Percentiles rank a stretch among this genome's conserved stretches.
Evolutionary conservation across 164 flowering plant genomes (phyloP).

Genomic region (Magnolia changhungtana): DNA sequence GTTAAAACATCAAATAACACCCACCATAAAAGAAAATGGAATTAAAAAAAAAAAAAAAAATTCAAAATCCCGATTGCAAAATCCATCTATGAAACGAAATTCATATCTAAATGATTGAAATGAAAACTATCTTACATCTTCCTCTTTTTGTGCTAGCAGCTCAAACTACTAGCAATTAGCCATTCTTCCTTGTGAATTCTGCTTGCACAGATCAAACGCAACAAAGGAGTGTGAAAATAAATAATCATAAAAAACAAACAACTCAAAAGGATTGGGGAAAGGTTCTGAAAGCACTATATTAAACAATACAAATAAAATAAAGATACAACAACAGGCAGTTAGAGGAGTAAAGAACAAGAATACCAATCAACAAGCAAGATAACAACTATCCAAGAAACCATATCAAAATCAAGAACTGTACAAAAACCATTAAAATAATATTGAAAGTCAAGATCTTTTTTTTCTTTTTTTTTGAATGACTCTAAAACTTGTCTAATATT

Average conservation of each 20-base stretch:
- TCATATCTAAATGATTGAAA: background rate
- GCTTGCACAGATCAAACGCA: conserved; percentile 2
- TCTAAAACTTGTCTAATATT: background rate
- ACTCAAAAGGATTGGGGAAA: background rate
- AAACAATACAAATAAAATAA: background rate
- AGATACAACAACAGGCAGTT: conserved; percentile 3
- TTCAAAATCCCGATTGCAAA: background rate
- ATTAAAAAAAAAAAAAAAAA: background rate
- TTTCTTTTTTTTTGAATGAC: background rate
- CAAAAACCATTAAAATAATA: background rate
- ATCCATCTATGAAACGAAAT: background rate
- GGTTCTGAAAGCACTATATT: background rate
- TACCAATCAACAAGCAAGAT: background rate
- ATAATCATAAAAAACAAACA: background rate
- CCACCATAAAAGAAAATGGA: too few species aligned
- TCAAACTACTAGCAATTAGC: background rate
- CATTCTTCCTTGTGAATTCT: conserved; percentile 9
- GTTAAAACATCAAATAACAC: background rate
- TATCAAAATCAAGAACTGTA: background rate
- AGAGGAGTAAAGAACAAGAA: conserved; percentile 3
- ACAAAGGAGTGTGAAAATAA: background rate
- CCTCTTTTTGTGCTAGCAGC: background rate
- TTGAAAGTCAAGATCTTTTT: too few species aligned
- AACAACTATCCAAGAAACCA: background rate
- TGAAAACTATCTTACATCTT: background rate